Conservation (phyloP, 2,329 filamentous ascomycete genomes). For the Penicillium brasilianum region DNA sequence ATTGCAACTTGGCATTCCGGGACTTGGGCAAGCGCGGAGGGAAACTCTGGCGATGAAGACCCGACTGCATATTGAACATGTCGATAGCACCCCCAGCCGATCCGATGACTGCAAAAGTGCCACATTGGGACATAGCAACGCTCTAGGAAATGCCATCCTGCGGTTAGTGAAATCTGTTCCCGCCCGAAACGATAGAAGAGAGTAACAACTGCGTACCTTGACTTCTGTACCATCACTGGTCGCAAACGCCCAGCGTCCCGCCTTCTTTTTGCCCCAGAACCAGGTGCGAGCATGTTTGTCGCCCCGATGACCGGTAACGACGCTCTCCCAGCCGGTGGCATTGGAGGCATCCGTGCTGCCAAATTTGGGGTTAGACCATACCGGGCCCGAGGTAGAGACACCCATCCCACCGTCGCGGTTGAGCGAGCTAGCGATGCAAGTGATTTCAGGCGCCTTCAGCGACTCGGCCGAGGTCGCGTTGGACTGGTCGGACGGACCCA, state of each 20-base stretch:
- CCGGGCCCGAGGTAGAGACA: conserved; percentile 74
- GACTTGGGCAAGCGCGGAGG: conserved; percentile 75
- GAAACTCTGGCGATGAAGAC: conserved; percentile 83
- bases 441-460: conserved; percentile 90
- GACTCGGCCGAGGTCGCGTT: conserved; percentile 31
- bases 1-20: conserved; percentile 53
- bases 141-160: conserved; percentile 56
- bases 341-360: conserved; percentile 73
- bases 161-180: conserved; percentile 5
- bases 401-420: conserved; percentile 96
- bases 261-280: conserved; percentile 96
- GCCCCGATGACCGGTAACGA: conserved; percentile 87
- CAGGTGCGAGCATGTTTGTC: conserved; percentile 88
- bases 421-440: conserved; percentile 84
- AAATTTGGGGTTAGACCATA: conserved; percentile 79
- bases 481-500: conserved; percentile 28
- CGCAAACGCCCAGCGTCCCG: conserved; percentile 89
- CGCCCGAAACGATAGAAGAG: not conserved
- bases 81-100: conserved; percentile 83
- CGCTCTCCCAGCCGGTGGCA: conserved; percentile 94
- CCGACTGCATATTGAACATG: conserved; percentile 97
- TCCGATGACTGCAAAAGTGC: conserved; percentile 89
- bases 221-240: conserved; percentile 85
- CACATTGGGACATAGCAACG: conserved; percentile 87
- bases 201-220: conserved; percentile 43